Conservation (phyloP, 208 protist species). For the Wallacemonas sp. region DNA sequence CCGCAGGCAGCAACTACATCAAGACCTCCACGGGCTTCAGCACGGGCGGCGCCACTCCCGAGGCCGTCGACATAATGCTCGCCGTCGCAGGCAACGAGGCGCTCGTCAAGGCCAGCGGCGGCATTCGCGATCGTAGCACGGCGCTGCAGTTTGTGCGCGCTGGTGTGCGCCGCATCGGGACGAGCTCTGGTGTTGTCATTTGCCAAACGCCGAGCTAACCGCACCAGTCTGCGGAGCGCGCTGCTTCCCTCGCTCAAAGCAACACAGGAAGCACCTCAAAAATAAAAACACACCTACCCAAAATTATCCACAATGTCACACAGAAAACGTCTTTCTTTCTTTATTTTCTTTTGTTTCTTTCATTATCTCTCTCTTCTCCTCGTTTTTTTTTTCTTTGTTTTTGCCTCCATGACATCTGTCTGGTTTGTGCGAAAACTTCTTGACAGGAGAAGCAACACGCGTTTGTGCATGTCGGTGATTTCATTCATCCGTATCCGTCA, state of each 20-base stretch:
- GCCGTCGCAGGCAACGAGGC: conserved; percentile 78
- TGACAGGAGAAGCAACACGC: too few relatives aligned
- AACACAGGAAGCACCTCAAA: too few relatives aligned
- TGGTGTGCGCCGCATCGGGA: conserved; percentile 92
- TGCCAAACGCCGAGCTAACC: conserved; percentile 17
- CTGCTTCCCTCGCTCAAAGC: background rate
- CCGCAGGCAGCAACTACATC: conserved; percentile 91
- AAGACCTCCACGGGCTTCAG: conserved; percentile 97
- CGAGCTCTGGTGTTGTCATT: conserved; percentile 86
- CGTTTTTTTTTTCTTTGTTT: too few relatives aligned
- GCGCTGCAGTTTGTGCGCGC: conserved; percentile 83
- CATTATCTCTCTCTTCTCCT: too few relatives aligned
- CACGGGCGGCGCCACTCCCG: conserved; percentile 84
- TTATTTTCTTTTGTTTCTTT: too few relatives aligned
- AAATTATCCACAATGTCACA: too few relatives aligned
- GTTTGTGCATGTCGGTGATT: too few relatives aligned
- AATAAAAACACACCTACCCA: background rate
- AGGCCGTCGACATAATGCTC: conserved; percentile 92
- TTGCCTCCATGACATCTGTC: too few relatives aligned
- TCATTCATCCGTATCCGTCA: too few relatives aligned
- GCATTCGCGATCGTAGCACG: conserved; percentile 78
- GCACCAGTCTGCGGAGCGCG: background rate
- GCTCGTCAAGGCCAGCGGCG: conserved; percentile 91
- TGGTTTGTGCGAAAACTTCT: too few relatives aligned
- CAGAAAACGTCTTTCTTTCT: too few relatives aligned